Conservation (phyloP, 352 stramenopile species). For the Thalassiosira delicatula region DNA sequence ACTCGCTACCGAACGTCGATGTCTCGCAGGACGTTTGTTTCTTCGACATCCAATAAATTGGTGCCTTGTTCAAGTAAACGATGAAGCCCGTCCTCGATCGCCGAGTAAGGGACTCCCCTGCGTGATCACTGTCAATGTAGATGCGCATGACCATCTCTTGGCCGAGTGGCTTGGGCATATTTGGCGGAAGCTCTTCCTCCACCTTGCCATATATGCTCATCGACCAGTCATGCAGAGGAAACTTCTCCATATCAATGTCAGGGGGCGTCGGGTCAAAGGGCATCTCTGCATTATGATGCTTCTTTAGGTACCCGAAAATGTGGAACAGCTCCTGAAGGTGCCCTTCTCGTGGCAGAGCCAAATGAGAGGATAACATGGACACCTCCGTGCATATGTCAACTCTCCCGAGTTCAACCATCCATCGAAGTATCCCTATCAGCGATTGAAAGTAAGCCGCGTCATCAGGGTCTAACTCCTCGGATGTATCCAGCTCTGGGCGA, state of each 20-base stretch:
- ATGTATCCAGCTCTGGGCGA: constrained; percentile 60
- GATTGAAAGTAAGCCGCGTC: constrained; percentile 46
- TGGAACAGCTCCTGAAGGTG: constrained; percentile 40
- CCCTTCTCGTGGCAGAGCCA: constrained; percentile 53
- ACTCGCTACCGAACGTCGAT: constrained; percentile 21
- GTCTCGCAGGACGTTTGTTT: constrained; percentile 30
- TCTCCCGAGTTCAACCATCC: constrained; percentile 53
- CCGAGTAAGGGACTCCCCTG: constrained; percentile 18
- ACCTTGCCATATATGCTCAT: background rate
- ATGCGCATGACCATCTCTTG: background rate
- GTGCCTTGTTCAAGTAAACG: constrained; percentile 25
- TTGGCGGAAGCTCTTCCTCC: constrained; percentile 4
- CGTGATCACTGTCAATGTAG: constrained; percentile 44
- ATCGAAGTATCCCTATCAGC: constrained; percentile 59
- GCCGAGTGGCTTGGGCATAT: constrained; percentile 1
- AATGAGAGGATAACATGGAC: constrained; percentile 55
- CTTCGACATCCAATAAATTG: constrained; percentile 39
- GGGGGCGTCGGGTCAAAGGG: background rate
- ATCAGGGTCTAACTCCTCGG: constrained; percentile 25
- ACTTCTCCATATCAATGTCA: background rate
- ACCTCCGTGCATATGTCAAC: constrained; percentile 57
- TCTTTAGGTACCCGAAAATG: constrained; percentile 59
- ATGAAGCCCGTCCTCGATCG: constrained; percentile 34
- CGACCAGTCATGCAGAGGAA: background rate
- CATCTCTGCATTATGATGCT: constrained; percentile 32